A percentile compares a stretch with the other conserved stretches of the same genome.
Evolutionary conservation across 345 rosid species (phyloP).

Genomic region (Nasturtium officinale): DNA sequence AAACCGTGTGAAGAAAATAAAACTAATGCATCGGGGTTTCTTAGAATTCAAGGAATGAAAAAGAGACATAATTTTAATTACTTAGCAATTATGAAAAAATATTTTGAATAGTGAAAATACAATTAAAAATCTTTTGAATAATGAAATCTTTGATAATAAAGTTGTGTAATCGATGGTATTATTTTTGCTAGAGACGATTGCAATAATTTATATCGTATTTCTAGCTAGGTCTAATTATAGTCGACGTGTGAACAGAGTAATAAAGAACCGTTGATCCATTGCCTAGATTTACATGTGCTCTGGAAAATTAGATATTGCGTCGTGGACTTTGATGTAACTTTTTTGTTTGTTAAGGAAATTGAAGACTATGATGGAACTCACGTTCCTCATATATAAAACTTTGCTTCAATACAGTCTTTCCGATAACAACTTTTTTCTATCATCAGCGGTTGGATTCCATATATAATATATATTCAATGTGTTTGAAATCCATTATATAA

Average conservation of each 20-base stretch:
- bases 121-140: slow-evolving; percentile 10
- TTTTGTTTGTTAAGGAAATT: background rate
- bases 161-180: slow-evolving; percentile 30
- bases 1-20: slow-evolving; percentile 22
- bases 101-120: background rate
- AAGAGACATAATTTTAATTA: slow-evolving; percentile 39
- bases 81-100: slow-evolving; percentile 33
- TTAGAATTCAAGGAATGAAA: slow-evolving; percentile 40
- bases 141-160: slow-evolving; percentile 15
- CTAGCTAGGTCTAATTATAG: slow-evolving; percentile 27
- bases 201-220: slow-evolving; percentile 21
- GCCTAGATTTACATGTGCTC: slow-evolving; percentile 30
- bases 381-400: slow-evolving; percentile 2
- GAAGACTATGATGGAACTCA: slow-evolving; percentile 11
- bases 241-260: slow-evolving; percentile 37
- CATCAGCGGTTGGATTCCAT: slow-evolving; percentile 15
- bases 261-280: slow-evolving; percentile 17
- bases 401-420: slow-evolving; percentile 5
- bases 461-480: background rate
- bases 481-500: background rate
- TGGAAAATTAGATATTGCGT: slow-evolving; percentile 23
- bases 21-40: slow-evolving; percentile 37
- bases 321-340: slow-evolving; percentile 20
- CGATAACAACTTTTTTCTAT: background rate
- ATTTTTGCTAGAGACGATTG: slow-evolving; percentile 30